Evolutionary conservation across 163 green algal genomes (phyloP).

Genomic region (Chlorella variabilis): DNA sequence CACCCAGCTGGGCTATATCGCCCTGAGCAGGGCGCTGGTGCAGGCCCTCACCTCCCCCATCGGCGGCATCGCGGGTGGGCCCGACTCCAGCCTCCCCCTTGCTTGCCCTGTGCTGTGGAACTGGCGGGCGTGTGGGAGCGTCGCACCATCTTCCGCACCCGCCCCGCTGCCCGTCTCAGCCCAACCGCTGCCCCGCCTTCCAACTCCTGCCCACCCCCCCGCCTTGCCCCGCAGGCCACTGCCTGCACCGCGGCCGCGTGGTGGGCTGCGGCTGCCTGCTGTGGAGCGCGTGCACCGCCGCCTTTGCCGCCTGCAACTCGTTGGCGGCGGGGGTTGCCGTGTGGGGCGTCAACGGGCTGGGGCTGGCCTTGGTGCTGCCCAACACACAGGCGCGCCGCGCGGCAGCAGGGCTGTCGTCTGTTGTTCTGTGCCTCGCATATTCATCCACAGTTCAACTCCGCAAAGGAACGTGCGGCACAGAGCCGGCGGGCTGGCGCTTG

Average conservation of each 20-base stretch:
- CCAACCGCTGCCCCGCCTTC: not conserved
- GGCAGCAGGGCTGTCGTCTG: too few relatives aligned
- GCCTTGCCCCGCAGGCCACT: not conserved
- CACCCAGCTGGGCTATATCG: constrained; percentile 68
- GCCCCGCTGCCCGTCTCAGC: too few relatives aligned
- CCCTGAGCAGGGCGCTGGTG: constrained; percentile 60
- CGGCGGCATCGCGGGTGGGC: constrained; percentile 55
- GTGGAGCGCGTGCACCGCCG: constrained; percentile 54
- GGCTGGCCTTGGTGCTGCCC: constrained; percentile 71
- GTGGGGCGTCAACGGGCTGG: constrained; percentile 73
- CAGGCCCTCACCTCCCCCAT: constrained; percentile 66
- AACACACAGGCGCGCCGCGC: constrained; percentile 50
- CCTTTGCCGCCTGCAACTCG: constrained; percentile 50
- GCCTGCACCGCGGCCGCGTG: constrained; percentile 36
- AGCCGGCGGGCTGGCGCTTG: not conserved
- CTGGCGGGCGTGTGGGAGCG: too few relatives aligned
- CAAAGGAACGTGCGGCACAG: too few relatives aligned
- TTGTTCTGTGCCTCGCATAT: too few relatives aligned
- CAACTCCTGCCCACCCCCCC: not conserved
- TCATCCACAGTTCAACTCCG: too few relatives aligned
- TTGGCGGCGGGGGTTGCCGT: constrained; percentile 48
- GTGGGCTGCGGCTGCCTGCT: constrained; percentile 50
- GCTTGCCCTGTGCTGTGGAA: too few relatives aligned
- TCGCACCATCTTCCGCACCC: too few relatives aligned
- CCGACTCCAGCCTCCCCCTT: too few relatives aligned